Evolutionary conservation across 2,329 filamentous ascomycete species (phyloP), one percentile per base, ranked within the genome.

Genomic region (Colletotrichum sp.): DNA sequence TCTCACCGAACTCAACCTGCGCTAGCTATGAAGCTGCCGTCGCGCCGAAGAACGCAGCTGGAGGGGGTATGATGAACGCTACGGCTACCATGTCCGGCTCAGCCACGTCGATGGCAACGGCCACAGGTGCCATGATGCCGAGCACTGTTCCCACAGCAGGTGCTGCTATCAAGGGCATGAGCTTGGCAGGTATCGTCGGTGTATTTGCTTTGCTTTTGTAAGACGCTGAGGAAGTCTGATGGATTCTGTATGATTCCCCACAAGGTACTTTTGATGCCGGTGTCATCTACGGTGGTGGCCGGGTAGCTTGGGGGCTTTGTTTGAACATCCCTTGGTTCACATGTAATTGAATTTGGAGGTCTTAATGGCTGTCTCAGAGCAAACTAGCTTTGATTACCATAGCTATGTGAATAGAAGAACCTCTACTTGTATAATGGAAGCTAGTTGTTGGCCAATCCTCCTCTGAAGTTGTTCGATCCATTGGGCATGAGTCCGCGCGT

Each of bases 1-100:
- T 87, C 15, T 84, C 87, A 16, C 76, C 81, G 8, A 85, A 87
- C 65, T 80, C 85, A 8, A 83, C 82, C 8, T 92, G 90, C 78
- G 77, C 78, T 21, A 77, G 79, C n/a, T 90, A 90, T 77, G 80
- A 80, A 5, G 57, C 79, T 16, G 81, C 77, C 4, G 36, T 80
- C 8, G 79, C 70, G 2, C 76, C 74, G 21, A 75, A 34, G 16
- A 69, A 63, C 16, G 64, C 38, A 16, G 68, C 76, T 59, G 71
- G 61, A 16, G 66, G 70, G 6, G 69, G 64, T 13, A 47, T 47
- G n/a, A 71, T 68, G 55, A 73, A 73, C 11, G 51, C 70, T 8
- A 73, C 70, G 13, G 51, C 27, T 33, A 51, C 62, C 11, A 36
- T 65, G 27, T n/a, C 34, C 8, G 59, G 34, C 13, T 21, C 59